Base-by-base conservation (phyloP, 768 basidiomycete species). In the Kwoniella botswanensis region DNA sequence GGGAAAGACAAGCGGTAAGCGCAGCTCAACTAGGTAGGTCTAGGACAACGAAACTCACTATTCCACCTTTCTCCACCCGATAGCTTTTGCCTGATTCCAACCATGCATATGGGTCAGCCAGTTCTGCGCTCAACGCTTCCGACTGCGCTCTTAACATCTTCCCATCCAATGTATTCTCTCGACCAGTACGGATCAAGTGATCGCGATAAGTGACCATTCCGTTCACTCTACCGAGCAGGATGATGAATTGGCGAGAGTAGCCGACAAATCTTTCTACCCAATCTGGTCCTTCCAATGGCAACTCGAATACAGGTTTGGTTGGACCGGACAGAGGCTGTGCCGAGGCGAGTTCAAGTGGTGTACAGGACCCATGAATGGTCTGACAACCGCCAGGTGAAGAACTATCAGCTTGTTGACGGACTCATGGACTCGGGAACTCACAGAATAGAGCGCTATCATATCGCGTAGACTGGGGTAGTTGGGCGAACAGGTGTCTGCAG, bases 201-300 rank as follows among this genome's bases (percentile, higher is more conserved):
- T 56, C 55, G 9, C 63, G 63, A 17, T 21, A 35, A 62, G 56
- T 58, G 10, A 70, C 69, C 17, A 72, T 26, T 24, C 17, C 24
- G 55, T 71, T 71, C 13, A 71, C 65, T 29, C 42, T 46, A 2
- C 58, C 65, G 2, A 71, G 41, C n/a, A 60, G 21, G 1, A 60
- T 21, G 59, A 71, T 67, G 56, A 67, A 60, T 4, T 54, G 26
- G 10, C 71, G 66, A 2, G 71, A 63, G 2, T 58, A 11, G 24
- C 71, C 71, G 50, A 72, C 61, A 54, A 72, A 72, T 5, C 58
- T 35, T 41, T 72, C 71, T 4, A 72, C 66, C 71, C 71, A 72
- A 24, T 72, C 71, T 15, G 59, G 21, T 22, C 21, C 60, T 17
- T n/a, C 15, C 2, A 22, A 43, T 13, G 26, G 13, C 17, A 42